Percentiles rank a stretch among this genome's conserved stretches.
These are phyloP conservation scores for Clathrospora elynae DNA, from an alignment of 2,329 filamentous ascomycete species.

Conservation along the genomic window DNA sequence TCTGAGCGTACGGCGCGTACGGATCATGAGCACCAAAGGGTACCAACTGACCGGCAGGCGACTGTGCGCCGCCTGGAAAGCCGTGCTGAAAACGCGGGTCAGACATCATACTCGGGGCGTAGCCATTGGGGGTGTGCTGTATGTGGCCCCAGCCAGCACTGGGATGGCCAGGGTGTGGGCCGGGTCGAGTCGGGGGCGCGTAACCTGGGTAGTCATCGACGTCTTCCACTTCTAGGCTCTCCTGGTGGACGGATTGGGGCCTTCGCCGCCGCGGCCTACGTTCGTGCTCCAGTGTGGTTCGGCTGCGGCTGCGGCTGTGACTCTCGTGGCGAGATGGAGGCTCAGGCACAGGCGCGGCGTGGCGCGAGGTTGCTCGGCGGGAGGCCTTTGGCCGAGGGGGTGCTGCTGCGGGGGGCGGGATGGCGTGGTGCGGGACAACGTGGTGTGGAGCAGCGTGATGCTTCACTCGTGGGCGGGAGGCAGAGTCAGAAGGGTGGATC, in stretches of 20 bases:
- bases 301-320: conserved; percentile 41
- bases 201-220: conserved; percentile 53
- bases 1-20: conserved; percentile 42
- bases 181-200: conserved; percentile 33
- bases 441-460: conserved; percentile 19
- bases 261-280: conserved; percentile 39
- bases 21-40: conserved; percentile 45
- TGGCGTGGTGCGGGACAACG: conserved; percentile 37
- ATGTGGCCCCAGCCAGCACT: conserved; percentile 46
- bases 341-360: conserved; percentile 39
- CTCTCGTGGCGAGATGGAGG: conserved; percentile 43
- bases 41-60: conserved; percentile 38
- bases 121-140: conserved; percentile 41
- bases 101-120: conserved; percentile 49
- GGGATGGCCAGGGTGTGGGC: conserved; percentile 44
- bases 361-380: conserved; percentile 46
- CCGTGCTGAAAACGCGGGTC: conserved; percentile 37
- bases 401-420: conserved; percentile 36
- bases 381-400: conserved; percentile 47
- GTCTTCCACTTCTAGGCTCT: conserved; percentile 52
- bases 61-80: conserved; percentile 29
- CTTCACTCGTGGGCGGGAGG: conserved; percentile 50
- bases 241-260: conserved; percentile 46
- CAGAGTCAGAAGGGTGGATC: conserved; percentile 57
- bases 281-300: conserved; percentile 39